A percentile compares a stretch with the other conserved stretches of the same genome.
Evolutionary conservation across 2,329 filamentous ascomycete species (phyloP).

Genomic region (Epichloe sibirici): DNA sequence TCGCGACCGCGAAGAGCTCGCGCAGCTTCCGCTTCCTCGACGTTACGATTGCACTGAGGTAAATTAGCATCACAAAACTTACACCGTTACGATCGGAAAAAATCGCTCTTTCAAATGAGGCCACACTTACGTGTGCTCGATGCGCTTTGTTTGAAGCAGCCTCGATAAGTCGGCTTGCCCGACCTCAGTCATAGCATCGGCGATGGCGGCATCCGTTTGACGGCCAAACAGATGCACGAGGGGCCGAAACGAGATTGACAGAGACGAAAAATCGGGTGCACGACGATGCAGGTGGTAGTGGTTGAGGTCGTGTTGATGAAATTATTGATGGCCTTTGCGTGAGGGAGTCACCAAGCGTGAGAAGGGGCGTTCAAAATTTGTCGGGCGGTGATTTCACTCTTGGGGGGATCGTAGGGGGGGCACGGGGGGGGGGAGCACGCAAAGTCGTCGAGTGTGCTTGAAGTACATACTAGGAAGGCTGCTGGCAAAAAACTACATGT

Average conservation of each 20-base stretch:
- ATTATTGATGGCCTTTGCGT: conserved; percentile 14
- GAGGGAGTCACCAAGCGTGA: conserved; percentile 17
- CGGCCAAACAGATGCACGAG: conserved; percentile 43
- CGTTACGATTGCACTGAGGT: conserved; percentile 55
- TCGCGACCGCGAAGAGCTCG: conserved; percentile 72
- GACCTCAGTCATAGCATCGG: conserved; percentile 62
- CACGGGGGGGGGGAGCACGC: conserved; percentile 4
- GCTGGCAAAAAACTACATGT: no score
- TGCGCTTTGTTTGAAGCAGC: conserved; percentile 53
- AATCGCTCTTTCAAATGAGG: conserved; percentile 31
- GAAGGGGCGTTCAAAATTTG: conserved; percentile 21
- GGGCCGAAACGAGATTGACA: conserved; percentile 11
- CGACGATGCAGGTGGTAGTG: conserved; percentile 20
- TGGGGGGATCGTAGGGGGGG: not conserved
- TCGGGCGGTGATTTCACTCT: conserved; percentile 12
- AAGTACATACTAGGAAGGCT: no score
- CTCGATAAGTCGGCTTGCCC: conserved; percentile 51
- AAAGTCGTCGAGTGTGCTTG: not conserved
- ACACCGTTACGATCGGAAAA: conserved; percentile 38
- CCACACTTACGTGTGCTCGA: conserved; percentile 45
- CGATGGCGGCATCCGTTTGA: conserved; percentile 58
- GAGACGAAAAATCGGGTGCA: conserved; percentile 18
- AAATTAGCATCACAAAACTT: conserved; percentile 31
- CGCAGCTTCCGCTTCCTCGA: conserved; percentile 86
- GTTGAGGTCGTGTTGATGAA: conserved; percentile 19